Evolutionary conservation across 768 basidiomycete species (phyloP).

Genomic region (Amyloporia xantha): DNA sequence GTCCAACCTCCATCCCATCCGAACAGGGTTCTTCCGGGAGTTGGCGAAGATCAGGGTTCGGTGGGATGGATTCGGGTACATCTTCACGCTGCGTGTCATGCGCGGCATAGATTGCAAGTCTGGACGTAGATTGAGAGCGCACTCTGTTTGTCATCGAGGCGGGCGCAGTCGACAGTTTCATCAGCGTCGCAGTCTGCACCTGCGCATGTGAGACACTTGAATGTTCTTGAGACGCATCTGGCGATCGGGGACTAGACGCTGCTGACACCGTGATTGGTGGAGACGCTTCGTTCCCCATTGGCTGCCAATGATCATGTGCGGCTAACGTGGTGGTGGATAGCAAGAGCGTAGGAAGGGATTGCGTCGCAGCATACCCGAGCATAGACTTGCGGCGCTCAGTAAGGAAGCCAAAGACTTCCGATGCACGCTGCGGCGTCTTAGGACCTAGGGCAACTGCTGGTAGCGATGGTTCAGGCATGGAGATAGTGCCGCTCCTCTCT

Average conservation of each 20-base stretch:
- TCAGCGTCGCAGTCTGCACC: slow-evolving; percentile 23
- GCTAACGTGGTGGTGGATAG: not conserved
- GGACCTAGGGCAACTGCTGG: slow-evolving; percentile 23
- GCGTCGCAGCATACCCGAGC: not conserved
- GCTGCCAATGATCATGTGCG: not conserved
- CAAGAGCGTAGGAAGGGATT: not conserved
- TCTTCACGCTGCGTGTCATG: too few relatives aligned
- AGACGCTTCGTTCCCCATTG: slow-evolving; percentile 8
- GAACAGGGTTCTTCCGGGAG: too few relatives aligned
- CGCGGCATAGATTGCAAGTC: too few relatives aligned
- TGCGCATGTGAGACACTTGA: slow-evolving; percentile 16
- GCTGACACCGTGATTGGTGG: slow-evolving; percentile 16
- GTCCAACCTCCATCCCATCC: too few relatives aligned
- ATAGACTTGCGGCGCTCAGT: slow-evolving; percentile 39
- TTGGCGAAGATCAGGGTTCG: too few relatives aligned
- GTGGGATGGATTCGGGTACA: too few relatives aligned
- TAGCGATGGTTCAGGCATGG: not conserved
- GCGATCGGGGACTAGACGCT: slow-evolving; percentile 16
- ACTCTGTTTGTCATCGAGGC: slow-evolving; percentile 4
- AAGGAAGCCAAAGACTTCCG: slow-evolving; percentile 71
- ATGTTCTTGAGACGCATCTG: slow-evolving; percentile 14
- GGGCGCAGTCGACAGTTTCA: slow-evolving; percentile 18
- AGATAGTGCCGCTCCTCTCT: slow-evolving; percentile 11
- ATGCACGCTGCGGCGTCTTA: slow-evolving; percentile 58
- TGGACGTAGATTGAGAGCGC: not conserved